phyloP scores from a whole-genome alignment of 2,329 filamentous ascomycete species.

The Pseudogymnoascus verrucosus region DNA sequence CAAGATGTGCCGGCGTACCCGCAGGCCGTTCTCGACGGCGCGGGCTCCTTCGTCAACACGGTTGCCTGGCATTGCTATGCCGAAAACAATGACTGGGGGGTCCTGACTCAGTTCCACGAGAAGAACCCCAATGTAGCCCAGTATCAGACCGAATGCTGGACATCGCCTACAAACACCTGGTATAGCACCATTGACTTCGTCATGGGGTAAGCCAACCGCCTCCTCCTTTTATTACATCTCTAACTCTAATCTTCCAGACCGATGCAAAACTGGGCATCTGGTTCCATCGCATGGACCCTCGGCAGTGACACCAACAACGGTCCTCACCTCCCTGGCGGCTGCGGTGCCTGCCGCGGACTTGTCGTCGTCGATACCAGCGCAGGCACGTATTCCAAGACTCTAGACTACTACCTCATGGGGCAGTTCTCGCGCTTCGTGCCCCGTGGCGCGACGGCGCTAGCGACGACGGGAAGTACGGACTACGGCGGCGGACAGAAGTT shows the following conservation, averaged over 20 bases:
- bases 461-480: constrained; percentile 37
- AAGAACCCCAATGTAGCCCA: constrained; percentile 33
- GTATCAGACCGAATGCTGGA: constrained; percentile 45
- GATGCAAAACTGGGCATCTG: constrained; percentile 41
- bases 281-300: constrained; percentile 38
- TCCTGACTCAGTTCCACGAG: constrained; percentile 32
- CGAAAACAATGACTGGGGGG: constrained; percentile 19
- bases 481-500: constrained; percentile 33
- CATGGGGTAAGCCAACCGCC: constrained; percentile 26
- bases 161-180: constrained; percentile 42
- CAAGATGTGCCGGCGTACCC: constrained; percentile 23
- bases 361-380: constrained; percentile 43
- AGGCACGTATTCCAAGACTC: constrained; percentile 37
- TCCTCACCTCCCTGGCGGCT: constrained; percentile 36
- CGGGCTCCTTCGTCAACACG: constrained; percentile 16
- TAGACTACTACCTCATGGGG: constrained; percentile 47
- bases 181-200: constrained; percentile 47
- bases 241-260: constrained; percentile 23
- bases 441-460: constrained; percentile 35
- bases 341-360: constrained; percentile 40
- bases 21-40: constrained; percentile 20
- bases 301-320: constrained; percentile 37
- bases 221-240: background rate
- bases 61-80: constrained; percentile 27
- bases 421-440: constrained; percentile 44